A percentile compares a stretch with the other conserved stretches of the same genome.
Conservation (phyloP, 805 yeast species). For the Wickerhamiella dianesei region DNA sequence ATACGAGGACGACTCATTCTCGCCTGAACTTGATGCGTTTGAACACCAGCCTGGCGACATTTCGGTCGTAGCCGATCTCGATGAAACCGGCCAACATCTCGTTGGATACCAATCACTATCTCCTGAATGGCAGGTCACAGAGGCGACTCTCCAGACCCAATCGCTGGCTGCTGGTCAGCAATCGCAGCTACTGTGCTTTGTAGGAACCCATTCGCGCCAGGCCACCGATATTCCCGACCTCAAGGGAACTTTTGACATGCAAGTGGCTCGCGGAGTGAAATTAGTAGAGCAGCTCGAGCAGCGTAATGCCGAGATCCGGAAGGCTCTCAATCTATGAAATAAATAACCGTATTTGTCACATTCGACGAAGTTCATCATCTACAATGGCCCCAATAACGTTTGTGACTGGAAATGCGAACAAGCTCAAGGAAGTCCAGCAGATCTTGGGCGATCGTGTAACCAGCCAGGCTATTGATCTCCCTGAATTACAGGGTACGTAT, state of each 20-base stretch:
- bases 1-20: conserved; percentile 26
- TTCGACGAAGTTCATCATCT: too few relatives aligned
- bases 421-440: conserved; percentile 69
- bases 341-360: too few relatives aligned
- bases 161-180: conserved; percentile 13
- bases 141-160: conserved; percentile 16
- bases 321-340: conserved; percentile 3
- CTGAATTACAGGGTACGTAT: conserved; percentile 81
- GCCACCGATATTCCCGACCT: conserved; percentile 16
- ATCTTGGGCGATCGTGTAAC: conserved; percentile 42
- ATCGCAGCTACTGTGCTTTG: conserved; percentile 10
- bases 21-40: conserved; percentile 23
- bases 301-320: conserved; percentile 13
- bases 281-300: conserved; percentile 12
- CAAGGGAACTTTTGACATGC: conserved; percentile 9
- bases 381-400: conserved; percentile 37
- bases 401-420: conserved; percentile 82
- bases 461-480: conserved; percentile 63
- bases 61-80: conserved; percentile 27
- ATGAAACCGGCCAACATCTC: conserved; percentile 23
- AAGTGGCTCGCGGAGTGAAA: conserved; percentile 8
- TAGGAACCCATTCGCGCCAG: conserved; percentile 13
- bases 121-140: conserved; percentile 27
- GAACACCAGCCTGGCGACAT: conserved; percentile 23
- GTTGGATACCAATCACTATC: conserved; percentile 25